Conservation (phyloP, 139 green algal species). For the Klebsormidium nitens region DNA sequence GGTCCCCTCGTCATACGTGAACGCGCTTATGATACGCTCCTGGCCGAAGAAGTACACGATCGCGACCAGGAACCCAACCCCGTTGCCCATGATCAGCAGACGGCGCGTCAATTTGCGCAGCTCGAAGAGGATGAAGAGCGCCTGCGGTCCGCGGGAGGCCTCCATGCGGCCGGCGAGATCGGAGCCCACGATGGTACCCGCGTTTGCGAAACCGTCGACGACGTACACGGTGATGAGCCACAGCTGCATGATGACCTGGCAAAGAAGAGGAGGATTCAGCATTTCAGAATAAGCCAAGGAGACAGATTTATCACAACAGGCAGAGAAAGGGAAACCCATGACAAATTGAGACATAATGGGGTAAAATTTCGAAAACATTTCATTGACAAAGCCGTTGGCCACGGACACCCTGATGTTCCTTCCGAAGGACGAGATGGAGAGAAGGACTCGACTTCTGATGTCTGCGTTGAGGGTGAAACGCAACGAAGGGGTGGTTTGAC, state of each 20-base stretch:
- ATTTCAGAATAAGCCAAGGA: too few species aligned
- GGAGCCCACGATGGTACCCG: slow-evolving; percentile 59
- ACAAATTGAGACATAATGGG: too few species aligned
- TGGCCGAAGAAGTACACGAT: slow-evolving; percentile 14
- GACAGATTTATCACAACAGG: too few species aligned
- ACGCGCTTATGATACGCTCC: slow-evolving; percentile 38
- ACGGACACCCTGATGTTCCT: too few species aligned
- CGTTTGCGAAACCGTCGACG: slow-evolving; percentile 63
- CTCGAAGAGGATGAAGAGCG: slow-evolving; percentile 11
- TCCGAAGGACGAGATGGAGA: too few species aligned
- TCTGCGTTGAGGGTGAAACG: too few species aligned
- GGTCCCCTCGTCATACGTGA: slow-evolving; percentile 40
- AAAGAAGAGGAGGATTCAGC: too few species aligned
- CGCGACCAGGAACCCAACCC: slow-evolving; percentile 24
- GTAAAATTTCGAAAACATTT: too few species aligned
- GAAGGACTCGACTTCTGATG: too few species aligned
- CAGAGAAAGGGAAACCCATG: too few species aligned
- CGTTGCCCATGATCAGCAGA: slow-evolving; percentile 42
- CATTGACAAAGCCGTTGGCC: too few species aligned
- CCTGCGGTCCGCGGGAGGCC: slow-evolving; percentile 2
- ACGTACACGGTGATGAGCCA: slow-evolving; percentile 58
- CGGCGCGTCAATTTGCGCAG: slow-evolving; percentile 33
- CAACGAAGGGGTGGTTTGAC: too few species aligned
- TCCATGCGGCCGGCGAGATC: slow-evolving; percentile 21
- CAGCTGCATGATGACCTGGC: slow-evolving; percentile 55